Evolutionary conservation across 2,329 filamentous ascomycete species (phyloP), one percentile per base, ranked within the genome.

Genomic region (Blastomyces percursus): DNA sequence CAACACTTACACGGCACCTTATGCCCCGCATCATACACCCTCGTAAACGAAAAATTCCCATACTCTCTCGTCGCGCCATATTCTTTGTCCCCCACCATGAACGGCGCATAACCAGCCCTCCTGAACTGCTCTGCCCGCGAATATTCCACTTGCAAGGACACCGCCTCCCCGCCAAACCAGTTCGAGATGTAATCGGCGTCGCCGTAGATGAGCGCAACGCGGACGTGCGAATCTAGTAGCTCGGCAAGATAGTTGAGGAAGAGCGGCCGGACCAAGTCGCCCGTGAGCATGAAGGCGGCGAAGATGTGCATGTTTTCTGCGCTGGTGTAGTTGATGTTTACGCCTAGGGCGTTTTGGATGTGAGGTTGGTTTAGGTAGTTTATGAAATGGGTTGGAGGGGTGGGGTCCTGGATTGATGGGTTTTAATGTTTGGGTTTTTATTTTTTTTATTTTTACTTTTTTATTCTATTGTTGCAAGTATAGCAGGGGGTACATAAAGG

Each of bases 311-410:
- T 67, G 69, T 79, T 84, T n/a, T 73, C 74, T 16, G 63, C 44
- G 58, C 79, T 72, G 0, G 84, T 83, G 68, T 79, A 86, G 71
- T 87, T 86, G 59, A 87, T 71, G 8, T 82, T 82, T 0, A 86
- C 81, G 14, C 86, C 86, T 24, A 90, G 80, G 1, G 84, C 82
- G 24, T 81, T 71, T 65, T 84, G 82, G 1, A 89, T 78, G 32
- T 35, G 32, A 6, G 32, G 32, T 35, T 35, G 32, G 32, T 35
- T 35, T 35, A 35, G 32, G 32, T 35, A 35, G 32, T 35, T 35
- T 6, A 35, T 35, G 32, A 35, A 35, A 8, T 35, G 32, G 32
- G 32, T 35, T 35, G 32, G 32, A 8, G 32, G 32, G 4, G 32
- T 35, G 32, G 32, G 32, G 32, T 35, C 32, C 32, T 35, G 32